phyloP scores from a whole-genome alignment of 2,329 filamentous ascomycete genomes.

The Cercospora nicotianae region DNA sequence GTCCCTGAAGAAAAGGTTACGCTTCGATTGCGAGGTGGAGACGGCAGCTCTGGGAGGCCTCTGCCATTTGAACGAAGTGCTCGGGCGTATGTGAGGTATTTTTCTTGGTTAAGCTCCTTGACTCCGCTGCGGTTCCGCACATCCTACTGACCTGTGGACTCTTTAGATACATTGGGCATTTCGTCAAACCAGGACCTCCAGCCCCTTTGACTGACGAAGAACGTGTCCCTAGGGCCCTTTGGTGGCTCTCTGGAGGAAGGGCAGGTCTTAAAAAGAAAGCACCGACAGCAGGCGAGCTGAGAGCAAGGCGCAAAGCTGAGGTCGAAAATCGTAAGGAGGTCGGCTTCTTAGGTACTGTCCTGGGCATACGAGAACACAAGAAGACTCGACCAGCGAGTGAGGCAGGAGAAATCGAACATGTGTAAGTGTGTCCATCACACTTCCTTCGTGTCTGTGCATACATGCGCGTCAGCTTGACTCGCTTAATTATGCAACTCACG shows the following conservation, averaged over 20 bases:
- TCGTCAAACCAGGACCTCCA: background rate
- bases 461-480: background rate
- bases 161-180: background rate
- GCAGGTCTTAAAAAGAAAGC: conserved; percentile 9
- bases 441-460: background rate
- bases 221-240: conserved; percentile 12
- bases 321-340: conserved; percentile 10
- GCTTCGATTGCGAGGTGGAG: conserved; percentile 15
- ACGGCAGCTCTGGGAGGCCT: background rate
- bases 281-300: conserved; percentile 14
- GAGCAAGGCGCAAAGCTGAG: conserved; percentile 11
- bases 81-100: background rate
- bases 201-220: conserved; percentile 11
- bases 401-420: background rate
- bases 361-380: conserved; percentile 2
- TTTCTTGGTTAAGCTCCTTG: background rate
- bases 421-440: background rate
- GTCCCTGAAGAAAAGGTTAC: background rate
- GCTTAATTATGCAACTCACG: background rate
- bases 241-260: conserved; percentile 18
- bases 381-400: background rate
- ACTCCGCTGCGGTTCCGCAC: background rate
- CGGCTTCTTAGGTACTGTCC: conserved; percentile 10
- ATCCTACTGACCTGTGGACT: background rate
- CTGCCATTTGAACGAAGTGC: conserved; percentile 8